Base-by-base conservation (phyloP, 1,139 yeast genomes). In the Kurtzmaniella quercitrusa region DNA sequence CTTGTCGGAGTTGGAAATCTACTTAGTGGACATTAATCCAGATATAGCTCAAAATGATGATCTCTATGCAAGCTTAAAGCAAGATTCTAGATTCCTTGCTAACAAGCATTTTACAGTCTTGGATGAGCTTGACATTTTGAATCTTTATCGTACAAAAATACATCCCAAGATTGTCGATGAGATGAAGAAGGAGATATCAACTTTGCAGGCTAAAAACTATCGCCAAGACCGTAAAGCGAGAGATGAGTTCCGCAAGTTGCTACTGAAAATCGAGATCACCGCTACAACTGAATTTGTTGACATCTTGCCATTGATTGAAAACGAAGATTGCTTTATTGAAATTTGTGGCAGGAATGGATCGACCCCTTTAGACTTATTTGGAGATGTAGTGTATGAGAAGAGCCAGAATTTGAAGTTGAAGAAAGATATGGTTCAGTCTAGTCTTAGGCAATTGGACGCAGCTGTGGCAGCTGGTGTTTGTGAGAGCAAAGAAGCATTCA, bases 291-390 rank as follows among this genome's bases (percentile, higher is more conserved):
- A 63, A 44, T 89, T 94, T 82, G 65, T 63, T 44, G 82, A 81
- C 21, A 57, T 87, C 6, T 69, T 78, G 34, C 69, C 77, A 0
- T 46, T 59, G 2, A 55, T 90, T 1, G 81, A 79, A 51, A 74
- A 77, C 24, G 85, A 85, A 47, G 73, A 69, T 43, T 66, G 81
- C 15, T 89, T 85, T 55, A 58, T 76, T 14, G 80, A 75, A 18
- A 54, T 89, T 37, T 74, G 90, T 48, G 96, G 95, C 0, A 74
- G 91, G 46, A 73, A 79, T 38, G 97, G 97, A 0, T 89, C 97
- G 0, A 73, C 82, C 1, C 86, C 96, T 0, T 58, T 85, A 33
- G 96, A 90, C 48, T 63, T 88, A 38, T 88, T 86, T 55, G 78
- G 89, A 80, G 96, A 91, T 59, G 58, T 77, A 1, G 74, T 85